These are phyloP conservation scores for Blastobotrys mokoenaii DNA, from an alignment of 805 yeast genomes.

Conservation along the genomic window DNA sequence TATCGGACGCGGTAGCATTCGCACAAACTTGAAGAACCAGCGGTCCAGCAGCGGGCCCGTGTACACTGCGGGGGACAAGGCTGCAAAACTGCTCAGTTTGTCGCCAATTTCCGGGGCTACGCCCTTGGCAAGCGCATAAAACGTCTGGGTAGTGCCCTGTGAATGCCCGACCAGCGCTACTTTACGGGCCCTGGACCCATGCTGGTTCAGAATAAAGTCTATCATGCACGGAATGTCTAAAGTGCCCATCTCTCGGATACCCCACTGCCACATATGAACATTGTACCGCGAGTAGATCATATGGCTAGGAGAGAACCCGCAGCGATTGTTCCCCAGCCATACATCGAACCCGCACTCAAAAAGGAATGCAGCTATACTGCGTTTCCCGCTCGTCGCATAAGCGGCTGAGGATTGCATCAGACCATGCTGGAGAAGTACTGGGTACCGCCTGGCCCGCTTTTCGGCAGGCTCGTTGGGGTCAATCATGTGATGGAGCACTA, in stretches of 20 bases:
- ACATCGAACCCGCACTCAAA: constrained; percentile 63
- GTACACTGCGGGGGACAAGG: constrained; percentile 85
- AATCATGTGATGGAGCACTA: constrained; percentile 56
- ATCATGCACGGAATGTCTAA: constrained; percentile 71
- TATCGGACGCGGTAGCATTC: constrained; percentile 17
- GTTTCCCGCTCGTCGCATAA: constrained; percentile 71
- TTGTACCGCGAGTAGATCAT: constrained; percentile 35
- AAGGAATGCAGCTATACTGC: constrained; percentile 58
- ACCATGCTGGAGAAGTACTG: constrained; percentile 78
- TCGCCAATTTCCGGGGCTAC: constrained; percentile 36
- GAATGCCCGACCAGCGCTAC: constrained; percentile 74
- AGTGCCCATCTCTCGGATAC: constrained; percentile 70
- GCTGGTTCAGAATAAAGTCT: constrained; percentile 41
- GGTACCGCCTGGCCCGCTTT: constrained; percentile 36
- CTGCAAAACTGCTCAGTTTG: constrained; percentile 59
- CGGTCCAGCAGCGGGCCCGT: constrained; percentile 70
- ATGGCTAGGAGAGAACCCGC: constrained; percentile 75
- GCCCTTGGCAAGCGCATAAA: constrained; percentile 53
- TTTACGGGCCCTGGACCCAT: constrained; percentile 25
- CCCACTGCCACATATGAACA: constrained; percentile 86
- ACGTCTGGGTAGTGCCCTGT: constrained; percentile 87
- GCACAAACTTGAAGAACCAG: constrained; percentile 27
- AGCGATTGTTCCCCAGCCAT: constrained; percentile 87
- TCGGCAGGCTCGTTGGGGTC: constrained; percentile 35
- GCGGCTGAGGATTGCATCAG: constrained; percentile 82